phyloP scores from a whole-genome alignment of 768 basidiomycete species.

The Boletus tylopilopsis region DNA sequence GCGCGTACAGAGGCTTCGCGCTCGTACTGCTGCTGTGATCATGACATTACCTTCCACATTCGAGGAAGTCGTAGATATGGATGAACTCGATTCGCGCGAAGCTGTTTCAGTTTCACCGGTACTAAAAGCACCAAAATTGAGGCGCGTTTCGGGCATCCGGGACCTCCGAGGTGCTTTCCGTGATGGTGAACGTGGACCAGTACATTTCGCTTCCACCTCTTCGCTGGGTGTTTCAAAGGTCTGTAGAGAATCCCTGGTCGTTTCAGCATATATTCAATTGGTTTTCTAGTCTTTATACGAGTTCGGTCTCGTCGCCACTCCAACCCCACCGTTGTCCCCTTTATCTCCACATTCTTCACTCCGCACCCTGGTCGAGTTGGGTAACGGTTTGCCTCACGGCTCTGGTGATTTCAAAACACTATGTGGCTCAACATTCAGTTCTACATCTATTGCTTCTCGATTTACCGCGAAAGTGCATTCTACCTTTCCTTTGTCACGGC shows the following conservation, averaged over 20 bases:
- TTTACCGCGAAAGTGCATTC: conserved; percentile 10
- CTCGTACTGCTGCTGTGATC: conserved; percentile 26
- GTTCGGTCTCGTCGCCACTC: conserved; percentile 14
- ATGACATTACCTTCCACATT: conserved; percentile 27
- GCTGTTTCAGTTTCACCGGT: background rate
- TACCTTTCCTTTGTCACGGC: background rate
- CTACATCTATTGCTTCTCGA: conserved; percentile 19
- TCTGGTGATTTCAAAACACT: conserved; percentile 18
- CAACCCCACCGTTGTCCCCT: conserved; percentile 2
- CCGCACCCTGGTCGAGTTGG: conserved; percentile 23
- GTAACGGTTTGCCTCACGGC: background rate
- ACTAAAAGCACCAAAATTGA: conserved; percentile 13
- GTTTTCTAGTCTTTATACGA: conserved; percentile 19
- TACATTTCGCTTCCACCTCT: conserved; percentile 6
- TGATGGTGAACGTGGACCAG: conserved; percentile 4
- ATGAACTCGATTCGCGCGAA: conserved; percentile 1
- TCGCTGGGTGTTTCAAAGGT: conserved; percentile 17
- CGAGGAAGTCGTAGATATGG: conserved; percentile 10
- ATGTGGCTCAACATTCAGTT: conserved; percentile 18
- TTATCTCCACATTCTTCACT: conserved; percentile 21
- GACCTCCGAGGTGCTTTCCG: conserved; percentile 27
- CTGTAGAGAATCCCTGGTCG: background rate
- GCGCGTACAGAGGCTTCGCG: conserved; percentile 24
- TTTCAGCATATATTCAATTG: background rate
- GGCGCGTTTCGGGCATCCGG: conserved; percentile 21